Percentiles rank a stretch among this genome's conserved stretches.
phyloP scores from a whole-genome alignment of 192 early-diverging fungal species.

The Linnemannia schmuckeri region DNA sequence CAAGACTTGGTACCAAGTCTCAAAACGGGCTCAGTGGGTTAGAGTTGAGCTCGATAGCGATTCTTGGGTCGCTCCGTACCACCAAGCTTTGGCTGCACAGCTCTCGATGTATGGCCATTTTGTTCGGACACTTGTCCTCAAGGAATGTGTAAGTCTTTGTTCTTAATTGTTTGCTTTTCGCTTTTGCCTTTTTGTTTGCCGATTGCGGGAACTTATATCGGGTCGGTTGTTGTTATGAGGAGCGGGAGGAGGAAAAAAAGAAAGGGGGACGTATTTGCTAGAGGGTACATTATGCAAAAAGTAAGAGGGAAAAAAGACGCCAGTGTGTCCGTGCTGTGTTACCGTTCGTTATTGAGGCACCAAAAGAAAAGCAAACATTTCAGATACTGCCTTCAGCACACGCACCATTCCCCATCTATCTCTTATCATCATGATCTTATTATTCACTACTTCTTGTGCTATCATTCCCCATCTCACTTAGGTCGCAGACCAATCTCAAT shows the following conservation, averaged over 20 bases:
- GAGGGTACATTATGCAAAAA: neutral
- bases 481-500: slow-evolving; percentile 24
- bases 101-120: slow-evolving; percentile 17
- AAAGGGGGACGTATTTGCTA: neutral
- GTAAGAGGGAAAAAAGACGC: neutral
- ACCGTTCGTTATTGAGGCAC: neutral
- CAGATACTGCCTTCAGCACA: neutral
- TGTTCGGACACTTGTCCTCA: slow-evolving; percentile 22
- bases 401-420: neutral
- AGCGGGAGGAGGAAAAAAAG: neutral
- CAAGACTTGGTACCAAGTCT: slow-evolving; percentile 18
- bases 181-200: neutral
- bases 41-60: slow-evolving; percentile 33
- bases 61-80: slow-evolving; percentile 33
- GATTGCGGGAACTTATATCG: neutral
- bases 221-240: neutral
- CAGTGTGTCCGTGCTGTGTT: neutral
- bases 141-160: slow-evolving; percentile 42
- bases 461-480: neutral
- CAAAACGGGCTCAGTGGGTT: slow-evolving; percentile 22
- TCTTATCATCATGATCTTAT: neutral
- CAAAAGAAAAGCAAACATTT: neutral
- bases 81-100: slow-evolving; percentile 17
- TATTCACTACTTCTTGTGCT: neutral
- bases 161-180: neutral